These are phyloP conservation scores for Capsicum rhomboideum DNA, from an alignment of 257 asterid genomes.

Conservation along the genomic window DNA sequence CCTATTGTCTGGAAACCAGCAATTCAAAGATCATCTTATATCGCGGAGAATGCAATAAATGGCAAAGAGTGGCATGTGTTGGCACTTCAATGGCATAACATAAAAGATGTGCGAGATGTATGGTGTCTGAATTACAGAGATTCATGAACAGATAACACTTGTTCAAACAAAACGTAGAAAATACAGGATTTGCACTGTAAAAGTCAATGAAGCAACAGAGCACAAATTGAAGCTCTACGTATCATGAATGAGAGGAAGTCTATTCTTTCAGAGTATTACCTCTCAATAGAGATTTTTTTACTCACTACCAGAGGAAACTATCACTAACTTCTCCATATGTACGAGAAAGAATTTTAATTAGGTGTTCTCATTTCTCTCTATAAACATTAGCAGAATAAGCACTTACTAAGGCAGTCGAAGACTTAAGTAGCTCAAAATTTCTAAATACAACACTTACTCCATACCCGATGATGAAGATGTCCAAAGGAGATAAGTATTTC, in stretches of 20 bases:
- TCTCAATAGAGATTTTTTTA: background rate
- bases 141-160: background rate
- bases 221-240: background rate
- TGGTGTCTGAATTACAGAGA: background rate
- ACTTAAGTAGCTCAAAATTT: background rate
- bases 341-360: background rate
- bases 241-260: background rate
- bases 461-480: constrained; percentile 86
- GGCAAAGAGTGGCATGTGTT: background rate
- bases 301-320: background rate
- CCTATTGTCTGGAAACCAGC: background rate
- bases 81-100: background rate
- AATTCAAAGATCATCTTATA: background rate
- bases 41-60: background rate
- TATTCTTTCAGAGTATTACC: background rate
- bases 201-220: background rate
- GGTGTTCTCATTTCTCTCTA: background rate
- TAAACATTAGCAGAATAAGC: background rate
- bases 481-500: constrained; percentile 78
- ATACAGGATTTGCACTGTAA: background rate
- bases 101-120: background rate
- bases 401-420: background rate
- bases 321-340: background rate
- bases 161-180: background rate
- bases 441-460: constrained; percentile 57